phyloP scores from a whole-genome alignment of 2,329 filamentous ascomycete species.

The Amesomyces nigricolor region DNA sequence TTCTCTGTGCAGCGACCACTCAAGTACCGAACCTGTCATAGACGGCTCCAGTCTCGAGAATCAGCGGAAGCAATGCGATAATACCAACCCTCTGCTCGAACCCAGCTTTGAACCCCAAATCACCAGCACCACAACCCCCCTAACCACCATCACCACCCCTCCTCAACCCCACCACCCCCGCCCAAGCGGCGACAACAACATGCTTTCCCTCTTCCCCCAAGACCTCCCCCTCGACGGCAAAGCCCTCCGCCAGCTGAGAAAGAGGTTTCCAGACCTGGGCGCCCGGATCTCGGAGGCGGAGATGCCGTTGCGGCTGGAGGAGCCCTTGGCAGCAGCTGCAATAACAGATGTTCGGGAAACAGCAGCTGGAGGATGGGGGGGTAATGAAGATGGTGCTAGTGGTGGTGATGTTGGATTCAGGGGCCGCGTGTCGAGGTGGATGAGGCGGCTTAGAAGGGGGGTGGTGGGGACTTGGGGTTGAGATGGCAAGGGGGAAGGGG shows the following conservation, averaged over 20 bases:
- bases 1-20: background rate
- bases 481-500: background rate
- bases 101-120: background rate
- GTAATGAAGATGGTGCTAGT: background rate
- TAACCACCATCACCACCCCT: background rate
- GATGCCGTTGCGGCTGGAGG: background rate
- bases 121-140: no score
- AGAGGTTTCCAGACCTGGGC: slow-evolving; percentile 25
- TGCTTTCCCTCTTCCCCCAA: slow-evolving; percentile 22
- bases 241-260: slow-evolving; percentile 24
- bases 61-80: background rate
- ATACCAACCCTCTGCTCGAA: no score
- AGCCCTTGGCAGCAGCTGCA: background rate
- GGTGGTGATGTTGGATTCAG: slow-evolving; percentile 10
- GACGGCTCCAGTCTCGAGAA: background rate
- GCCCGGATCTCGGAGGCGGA: slow-evolving; percentile 22
- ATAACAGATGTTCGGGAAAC: background rate
- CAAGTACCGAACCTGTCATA: background rate
- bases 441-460: slow-evolving; percentile 10
- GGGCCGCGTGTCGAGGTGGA: slow-evolving; percentile 19
- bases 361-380: background rate
- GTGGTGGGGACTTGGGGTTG: no score
- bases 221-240: slow-evolving; percentile 12
- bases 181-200: slow-evolving; percentile 11
- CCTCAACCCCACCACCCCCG: background rate